phyloP scores from a whole-genome alignment of 2,329 filamentous ascomycete genomes.

The Epichloe hybrida region DNA sequence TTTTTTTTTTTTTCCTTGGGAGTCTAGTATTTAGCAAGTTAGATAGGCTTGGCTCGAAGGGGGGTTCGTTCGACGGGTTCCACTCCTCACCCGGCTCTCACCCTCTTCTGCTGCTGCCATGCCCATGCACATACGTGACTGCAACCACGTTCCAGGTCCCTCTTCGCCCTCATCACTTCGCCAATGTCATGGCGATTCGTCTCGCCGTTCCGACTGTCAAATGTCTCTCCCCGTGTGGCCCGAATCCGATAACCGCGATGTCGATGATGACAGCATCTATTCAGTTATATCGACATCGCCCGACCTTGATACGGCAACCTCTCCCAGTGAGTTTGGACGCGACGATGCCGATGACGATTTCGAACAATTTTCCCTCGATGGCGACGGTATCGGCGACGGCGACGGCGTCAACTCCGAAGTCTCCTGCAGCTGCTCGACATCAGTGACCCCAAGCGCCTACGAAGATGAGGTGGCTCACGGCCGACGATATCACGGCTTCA shows the following conservation, averaged over 20 bases:
- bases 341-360: constrained; percentile 15
- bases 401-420: constrained; percentile 12
- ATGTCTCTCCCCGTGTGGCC: constrained; percentile 6
- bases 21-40: no score
- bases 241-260: constrained; percentile 4
- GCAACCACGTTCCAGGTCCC: not conserved
- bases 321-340: constrained; percentile 11
- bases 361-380: constrained; percentile 13
- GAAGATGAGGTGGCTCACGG: constrained; percentile 21
- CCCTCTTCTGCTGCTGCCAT: not conserved
- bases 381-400: constrained; percentile 4
- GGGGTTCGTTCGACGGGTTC: not conserved
- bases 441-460: constrained; percentile 20
- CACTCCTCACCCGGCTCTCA: not conserved
- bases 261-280: constrained; percentile 14
- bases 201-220: constrained; percentile 1
- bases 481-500: constrained; percentile 30
- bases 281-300: constrained; percentile 17
- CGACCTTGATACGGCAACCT: constrained; percentile 13
- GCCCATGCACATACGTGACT: constrained; percentile 1
- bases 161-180: not conserved
- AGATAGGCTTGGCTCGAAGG: no score
- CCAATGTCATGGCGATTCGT: constrained; percentile 5
- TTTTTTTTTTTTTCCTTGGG: no score
- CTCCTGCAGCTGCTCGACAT: constrained; percentile 19